Evolutionary conservation across 1,284 basidiomycete species (phyloP), one percentile per base, ranked within the genome.

Genomic region (Irpex rosettiformis): DNA sequence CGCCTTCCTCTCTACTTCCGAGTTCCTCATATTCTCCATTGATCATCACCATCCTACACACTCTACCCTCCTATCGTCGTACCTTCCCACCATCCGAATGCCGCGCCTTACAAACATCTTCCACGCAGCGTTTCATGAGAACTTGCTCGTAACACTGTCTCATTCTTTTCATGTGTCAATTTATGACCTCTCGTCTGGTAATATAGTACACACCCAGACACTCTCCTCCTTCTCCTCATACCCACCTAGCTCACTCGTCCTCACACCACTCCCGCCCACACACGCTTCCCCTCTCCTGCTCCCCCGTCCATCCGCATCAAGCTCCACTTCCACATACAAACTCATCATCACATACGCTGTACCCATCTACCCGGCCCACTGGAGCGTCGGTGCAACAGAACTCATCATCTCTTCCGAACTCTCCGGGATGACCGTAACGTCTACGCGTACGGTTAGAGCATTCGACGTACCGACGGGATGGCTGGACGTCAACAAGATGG

Each of bases 281-380:
- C 33, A 37, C 33, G 33, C 33, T 37, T 4, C 33, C 33, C 33
- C 33, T 37, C 33, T 11, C 16, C 33, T 3, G 10, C 33, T 11
- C 16, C 33, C 16, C 10, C 33, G 33, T 3, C 33, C 33, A n/a
- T n/a, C n/a, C n/a, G n/a, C n/a, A n/a, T 37, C 5, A 16, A 37
- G 16, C 5, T 37, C 33, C 2, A 67, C 81, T 3, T 67, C 72
- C 6, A 79, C 75, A n/a, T 92, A 89, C 72, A 90, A 86, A 67
- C 79, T 91, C 55, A 75, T 91, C 22, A 71, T 93, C 62, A 81
- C 85, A 10, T 91, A 91, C 69, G 77, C 88, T 7, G 75, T 83
- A 25, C 89, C 89, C n/a, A 85, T 92, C 37, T 92, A 89, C 68
- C 89, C 89, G 1, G 75, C 76, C 7, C 90, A 93, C 67, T 93